Base-by-base conservation (phyloP, 1,284 basidiomycete species). In the Rhodotorula glutinis region DNA sequence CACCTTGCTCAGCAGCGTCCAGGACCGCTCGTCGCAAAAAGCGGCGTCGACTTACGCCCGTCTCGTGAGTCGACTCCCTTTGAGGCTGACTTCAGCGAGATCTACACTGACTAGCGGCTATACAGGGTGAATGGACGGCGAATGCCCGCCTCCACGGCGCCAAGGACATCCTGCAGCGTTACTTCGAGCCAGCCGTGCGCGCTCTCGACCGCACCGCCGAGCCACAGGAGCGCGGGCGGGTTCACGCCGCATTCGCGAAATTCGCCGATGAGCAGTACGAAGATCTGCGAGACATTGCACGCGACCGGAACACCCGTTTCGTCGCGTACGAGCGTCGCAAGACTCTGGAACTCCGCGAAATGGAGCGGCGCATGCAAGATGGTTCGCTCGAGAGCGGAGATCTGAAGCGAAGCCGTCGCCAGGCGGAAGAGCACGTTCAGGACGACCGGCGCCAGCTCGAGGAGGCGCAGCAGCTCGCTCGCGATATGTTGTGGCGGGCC, bases 221-320 rank as follows among this genome's bases (percentile, higher is more conserved):
- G 14, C 25, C 53, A 0, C 16, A 51, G 14, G 59, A 72, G 41
- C 83, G 83, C 54, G 87, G 88, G 13, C 81, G 82, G n/a, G 83
- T 98, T 40, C 91, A 85, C 74, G 87, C 89, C 73, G 85, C 90
- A 72, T 96, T 87, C 77, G 95, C 94, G 0, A 82, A 85, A 29
- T 98, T 98, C 76, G 89, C 93, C 0, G 92, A 97, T 75, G 82
- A 84, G 11, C 92, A 98, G 74, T 92, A 92, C 75, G 85, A 87
- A 65, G 80, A 85, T 10, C 66, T 53, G 30, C 29, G 30, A n/a
- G 59, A 46, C 41, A 27, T 51, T 11, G 55, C 53, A 16, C 56
- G 53, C 23, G 74, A 68, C 30, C 40, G 54, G 19, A 79, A 82
- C 58, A 77, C 82, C 9, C 82, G 84, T 16, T 60, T 72, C 49